These are phyloP conservation scores for Sarocladium oryzae DNA, from an alignment of 2,329 filamentous ascomycete species.

Conservation along the genomic window DNA sequence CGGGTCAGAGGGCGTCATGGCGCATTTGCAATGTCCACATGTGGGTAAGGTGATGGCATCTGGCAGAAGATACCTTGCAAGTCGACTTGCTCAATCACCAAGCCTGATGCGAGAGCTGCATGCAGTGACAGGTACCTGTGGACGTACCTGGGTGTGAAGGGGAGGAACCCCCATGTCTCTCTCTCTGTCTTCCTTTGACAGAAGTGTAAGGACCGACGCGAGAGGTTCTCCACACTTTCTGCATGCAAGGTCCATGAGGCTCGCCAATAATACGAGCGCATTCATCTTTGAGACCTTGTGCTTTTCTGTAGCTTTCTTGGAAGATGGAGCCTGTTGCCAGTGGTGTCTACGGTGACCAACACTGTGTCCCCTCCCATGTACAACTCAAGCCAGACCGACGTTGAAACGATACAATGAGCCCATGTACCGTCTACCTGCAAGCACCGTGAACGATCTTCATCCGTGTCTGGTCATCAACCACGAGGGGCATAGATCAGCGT, in stretches of 20 bases:
- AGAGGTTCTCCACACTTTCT: background rate
- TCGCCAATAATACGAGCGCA: no score
- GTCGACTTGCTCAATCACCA: no score
- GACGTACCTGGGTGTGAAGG: no score
- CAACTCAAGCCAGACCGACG: background rate
- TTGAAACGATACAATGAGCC: background rate
- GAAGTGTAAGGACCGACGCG: background rate
- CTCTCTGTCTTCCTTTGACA: no score
- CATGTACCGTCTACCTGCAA: background rate
- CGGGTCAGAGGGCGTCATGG: background rate
- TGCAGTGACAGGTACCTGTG: no score
- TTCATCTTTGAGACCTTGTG: no score
- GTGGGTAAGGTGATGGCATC: no score
- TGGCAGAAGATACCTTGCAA: no score
- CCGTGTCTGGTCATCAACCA: background rate
- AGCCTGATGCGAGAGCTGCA: no score
- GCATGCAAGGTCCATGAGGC: constrained; percentile 2
- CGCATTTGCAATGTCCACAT: background rate
- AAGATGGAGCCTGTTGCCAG: background rate
- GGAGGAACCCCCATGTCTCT: no score
- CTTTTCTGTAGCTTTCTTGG: background rate
- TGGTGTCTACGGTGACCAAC: background rate
- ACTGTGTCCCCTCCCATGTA: background rate
- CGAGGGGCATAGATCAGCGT: background rate
- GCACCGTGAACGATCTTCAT: background rate